These are phyloP conservation scores for Tetrahymena elliotti DNA, from an alignment of 73 alveolate species.

Conservation along the genomic window DNA sequence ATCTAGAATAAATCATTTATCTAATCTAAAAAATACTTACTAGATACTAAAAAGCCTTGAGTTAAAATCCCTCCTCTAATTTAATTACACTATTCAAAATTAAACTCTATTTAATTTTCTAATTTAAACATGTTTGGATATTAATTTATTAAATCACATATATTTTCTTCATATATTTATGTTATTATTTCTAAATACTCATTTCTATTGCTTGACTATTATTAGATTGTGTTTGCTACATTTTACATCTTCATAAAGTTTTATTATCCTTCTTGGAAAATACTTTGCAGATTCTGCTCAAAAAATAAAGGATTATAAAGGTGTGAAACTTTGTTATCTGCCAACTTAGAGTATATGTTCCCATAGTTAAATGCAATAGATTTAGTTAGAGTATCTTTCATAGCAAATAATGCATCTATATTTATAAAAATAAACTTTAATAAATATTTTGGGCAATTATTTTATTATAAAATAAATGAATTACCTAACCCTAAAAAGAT, in stretches of 20 bases:
- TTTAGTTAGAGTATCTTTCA: not conserved
- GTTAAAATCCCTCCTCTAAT: not conserved
- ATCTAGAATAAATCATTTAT: not conserved
- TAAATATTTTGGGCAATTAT: too few relatives aligned
- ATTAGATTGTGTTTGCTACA: not conserved
- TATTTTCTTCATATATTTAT: not conserved
- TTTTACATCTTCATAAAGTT: not conserved
- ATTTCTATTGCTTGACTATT: not conserved
- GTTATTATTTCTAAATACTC: not conserved
- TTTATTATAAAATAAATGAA: not conserved
- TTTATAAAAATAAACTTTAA: not conserved
- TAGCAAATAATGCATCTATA: not conserved
- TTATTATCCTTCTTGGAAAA: not conserved
- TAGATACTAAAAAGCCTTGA: not conserved
- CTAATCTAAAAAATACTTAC: not conserved
- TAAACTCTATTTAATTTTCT: not conserved
- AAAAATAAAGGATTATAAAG: not conserved
- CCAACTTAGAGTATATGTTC: not conserved
- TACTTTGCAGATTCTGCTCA: not conserved
- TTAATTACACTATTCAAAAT: not conserved
- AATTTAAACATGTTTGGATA: not conserved
- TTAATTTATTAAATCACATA: not conserved
- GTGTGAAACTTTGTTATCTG: not conserved
- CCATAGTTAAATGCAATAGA: not conserved
- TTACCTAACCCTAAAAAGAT: not conserved